These are phyloP conservation scores for Pistacia vera DNA, from an alignment of 345 rosid species.

Conservation along the genomic window DNA sequence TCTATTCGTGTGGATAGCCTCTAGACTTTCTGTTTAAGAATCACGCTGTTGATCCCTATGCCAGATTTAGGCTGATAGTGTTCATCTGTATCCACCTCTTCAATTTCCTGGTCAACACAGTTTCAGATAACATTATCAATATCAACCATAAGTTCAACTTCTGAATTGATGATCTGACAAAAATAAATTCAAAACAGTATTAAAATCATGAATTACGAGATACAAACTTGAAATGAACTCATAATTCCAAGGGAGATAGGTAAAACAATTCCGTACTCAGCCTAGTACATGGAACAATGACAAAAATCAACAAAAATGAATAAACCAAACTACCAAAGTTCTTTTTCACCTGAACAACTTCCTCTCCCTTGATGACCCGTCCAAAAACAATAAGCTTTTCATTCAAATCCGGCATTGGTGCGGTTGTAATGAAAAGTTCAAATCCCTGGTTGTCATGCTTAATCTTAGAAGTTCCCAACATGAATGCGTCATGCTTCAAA, in stretches of 20 bases:
- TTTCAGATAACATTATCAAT: slow-evolving; percentile 11
- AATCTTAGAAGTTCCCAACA: slow-evolving; percentile 68
- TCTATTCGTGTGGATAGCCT: slow-evolving; percentile 1
- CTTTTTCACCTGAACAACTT: slow-evolving; percentile 49
- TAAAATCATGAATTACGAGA: neutral
- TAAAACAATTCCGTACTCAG: neutral
- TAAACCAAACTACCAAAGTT: neutral
- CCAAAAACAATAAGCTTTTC: slow-evolving; percentile 70
- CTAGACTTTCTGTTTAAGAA: slow-evolving; percentile 61
- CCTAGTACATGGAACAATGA: neutral
- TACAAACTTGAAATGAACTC: slow-evolving; percentile 1
- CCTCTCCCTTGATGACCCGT: slow-evolving; percentile 59
- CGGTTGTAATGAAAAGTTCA: slow-evolving; percentile 64
- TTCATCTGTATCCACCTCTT: slow-evolving; percentile 96
- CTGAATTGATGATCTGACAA: neutral
- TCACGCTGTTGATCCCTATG: slow-evolving; percentile 52
- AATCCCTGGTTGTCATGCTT: slow-evolving; percentile 51
- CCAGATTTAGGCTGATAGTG: slow-evolving; percentile 78
- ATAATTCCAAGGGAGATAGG: neutral
- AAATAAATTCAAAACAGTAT: neutral
- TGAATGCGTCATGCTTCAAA: slow-evolving; percentile 63
- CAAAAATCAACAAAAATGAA: neutral
- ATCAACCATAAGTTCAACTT: neutral
- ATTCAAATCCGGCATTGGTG: slow-evolving; percentile 59
- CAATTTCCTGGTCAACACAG: slow-evolving; percentile 69